phyloP scores from a whole-genome alignment of 2,329 filamentous ascomycete species.

The Nakataea oryzae region DNA sequence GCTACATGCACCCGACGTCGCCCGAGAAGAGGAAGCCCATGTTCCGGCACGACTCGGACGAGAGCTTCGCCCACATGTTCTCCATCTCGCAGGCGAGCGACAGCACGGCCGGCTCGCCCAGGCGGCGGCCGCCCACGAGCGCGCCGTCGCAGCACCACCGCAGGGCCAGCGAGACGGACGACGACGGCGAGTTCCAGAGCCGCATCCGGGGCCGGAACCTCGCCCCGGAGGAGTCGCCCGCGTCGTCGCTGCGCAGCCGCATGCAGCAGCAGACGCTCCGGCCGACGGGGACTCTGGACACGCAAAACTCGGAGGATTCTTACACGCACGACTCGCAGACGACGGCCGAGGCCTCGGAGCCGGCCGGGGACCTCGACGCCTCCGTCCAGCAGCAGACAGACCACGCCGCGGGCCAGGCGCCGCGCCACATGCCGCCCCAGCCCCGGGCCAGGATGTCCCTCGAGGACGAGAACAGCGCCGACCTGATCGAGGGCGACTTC shows the following conservation, averaged over 20 bases:
- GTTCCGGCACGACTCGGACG: constrained; percentile 43
- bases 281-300: constrained; percentile 14
- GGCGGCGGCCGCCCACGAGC: neutral
- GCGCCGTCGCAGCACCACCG: constrained; percentile 5
- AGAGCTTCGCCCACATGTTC: constrained; percentile 49
- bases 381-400: neutral
- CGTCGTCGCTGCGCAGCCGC: neutral
- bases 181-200: constrained; percentile 29
- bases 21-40: constrained; percentile 19
- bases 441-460: neutral
- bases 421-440: neutral
- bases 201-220: constrained; percentile 32
- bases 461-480: constrained; percentile 16
- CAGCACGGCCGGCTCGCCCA: constrained; percentile 7
- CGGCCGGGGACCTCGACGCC: neutral
- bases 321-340: constrained; percentile 28
- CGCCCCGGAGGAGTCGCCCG: constrained; percentile 11
- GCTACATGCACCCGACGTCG: constrained; percentile 20
- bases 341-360: constrained; percentile 17
- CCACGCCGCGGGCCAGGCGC: too few species aligned
- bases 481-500: constrained; percentile 46
- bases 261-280: constrained; percentile 9
- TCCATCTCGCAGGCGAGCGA: constrained; percentile 37
- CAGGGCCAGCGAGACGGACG: constrained; percentile 15
- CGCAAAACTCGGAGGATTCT: constrained; percentile 16